These are phyloP conservation scores for Elsinoe necatrix DNA, from an alignment of 2,329 filamentous ascomycete genomes.

Conservation along the genomic window DNA sequence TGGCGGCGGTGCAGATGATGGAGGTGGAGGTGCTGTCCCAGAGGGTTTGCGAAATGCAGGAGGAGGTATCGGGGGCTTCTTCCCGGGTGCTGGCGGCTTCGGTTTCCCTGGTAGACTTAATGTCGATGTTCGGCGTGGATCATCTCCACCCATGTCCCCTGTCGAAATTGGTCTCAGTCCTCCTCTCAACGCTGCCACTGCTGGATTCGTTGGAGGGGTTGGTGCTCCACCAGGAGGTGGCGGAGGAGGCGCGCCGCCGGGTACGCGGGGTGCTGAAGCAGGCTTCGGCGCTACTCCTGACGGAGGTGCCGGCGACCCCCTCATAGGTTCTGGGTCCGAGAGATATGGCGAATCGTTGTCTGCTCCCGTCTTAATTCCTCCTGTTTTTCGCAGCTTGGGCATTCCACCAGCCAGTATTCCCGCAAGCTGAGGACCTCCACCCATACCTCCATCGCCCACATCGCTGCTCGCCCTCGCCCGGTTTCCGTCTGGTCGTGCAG, in stretches of 20 bases:
- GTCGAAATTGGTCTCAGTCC: conserved; percentile 49
- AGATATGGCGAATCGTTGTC: conserved; percentile 63
- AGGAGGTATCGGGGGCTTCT: conserved; percentile 58
- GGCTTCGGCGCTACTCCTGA: conserved; percentile 42
- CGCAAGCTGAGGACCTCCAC: conserved; percentile 68
- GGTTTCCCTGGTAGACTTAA: conserved; percentile 39
- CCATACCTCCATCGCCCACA: conserved; percentile 39
- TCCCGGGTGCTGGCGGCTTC: conserved; percentile 67
- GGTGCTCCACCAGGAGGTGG: conserved; percentile 41
- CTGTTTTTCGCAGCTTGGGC: conserved; percentile 84
- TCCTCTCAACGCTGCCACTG: conserved; percentile 42
- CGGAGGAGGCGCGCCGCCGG: conserved; percentile 43
- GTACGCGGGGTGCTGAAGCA: conserved; percentile 30
- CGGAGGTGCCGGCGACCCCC: conserved; percentile 28
- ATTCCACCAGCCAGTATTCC: conserved; percentile 91
- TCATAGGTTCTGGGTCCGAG: conserved; percentile 62
- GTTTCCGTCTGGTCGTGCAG: conserved; percentile 50
- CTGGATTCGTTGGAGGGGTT: conserved; percentile 51
- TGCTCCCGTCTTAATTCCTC: conserved; percentile 54
- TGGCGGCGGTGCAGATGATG: conserved; percentile 27
- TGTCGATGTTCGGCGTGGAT: conserved; percentile 8
- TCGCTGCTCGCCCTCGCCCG: conserved; percentile 81
- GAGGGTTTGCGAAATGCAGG: conserved; percentile 51
- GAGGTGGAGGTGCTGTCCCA: conserved; percentile 33
- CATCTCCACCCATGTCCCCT: conserved; percentile 24